phyloP scores from a whole-genome alignment of 2,329 filamentous ascomycete genomes.

The Hymenoscyphus albidus region DNA sequence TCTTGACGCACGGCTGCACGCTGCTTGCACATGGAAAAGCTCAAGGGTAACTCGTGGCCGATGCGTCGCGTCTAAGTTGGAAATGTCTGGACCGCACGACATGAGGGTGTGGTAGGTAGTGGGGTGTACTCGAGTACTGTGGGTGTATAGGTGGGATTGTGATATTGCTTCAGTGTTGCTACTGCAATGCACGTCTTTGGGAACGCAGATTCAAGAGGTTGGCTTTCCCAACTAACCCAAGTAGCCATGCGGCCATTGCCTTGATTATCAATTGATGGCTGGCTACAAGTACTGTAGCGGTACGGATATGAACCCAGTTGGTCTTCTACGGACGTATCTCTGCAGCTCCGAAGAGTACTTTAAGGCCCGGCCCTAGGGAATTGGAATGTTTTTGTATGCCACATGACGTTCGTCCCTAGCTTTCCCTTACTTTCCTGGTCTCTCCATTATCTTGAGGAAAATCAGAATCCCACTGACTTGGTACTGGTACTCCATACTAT shows the following conservation, averaged over 20 bases:
- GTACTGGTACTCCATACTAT: too few species aligned
- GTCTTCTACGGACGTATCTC: background rate
- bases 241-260: background rate
- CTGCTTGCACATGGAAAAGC: background rate
- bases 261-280: background rate
- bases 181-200: background rate
- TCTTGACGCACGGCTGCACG: slow-evolving; percentile 4
- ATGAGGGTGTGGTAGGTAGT: background rate
- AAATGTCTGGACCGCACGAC: background rate
- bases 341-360: background rate
- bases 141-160: background rate
- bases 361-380: background rate
- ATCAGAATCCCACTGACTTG: background rate
- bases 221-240: background rate
- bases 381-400: background rate
- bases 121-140: background rate
- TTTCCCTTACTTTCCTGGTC: background rate
- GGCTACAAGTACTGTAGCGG: background rate
- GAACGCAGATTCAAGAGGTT: background rate
- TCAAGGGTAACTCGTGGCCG: slow-evolving; percentile 6
- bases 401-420: background rate
- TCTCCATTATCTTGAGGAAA: background rate
- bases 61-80: background rate
- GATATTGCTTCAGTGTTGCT: background rate
- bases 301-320: background rate